Evolutionary conservation across 2,329 filamentous ascomycete genomes (phyloP).

Genomic region (Fusarium sp.): DNA sequence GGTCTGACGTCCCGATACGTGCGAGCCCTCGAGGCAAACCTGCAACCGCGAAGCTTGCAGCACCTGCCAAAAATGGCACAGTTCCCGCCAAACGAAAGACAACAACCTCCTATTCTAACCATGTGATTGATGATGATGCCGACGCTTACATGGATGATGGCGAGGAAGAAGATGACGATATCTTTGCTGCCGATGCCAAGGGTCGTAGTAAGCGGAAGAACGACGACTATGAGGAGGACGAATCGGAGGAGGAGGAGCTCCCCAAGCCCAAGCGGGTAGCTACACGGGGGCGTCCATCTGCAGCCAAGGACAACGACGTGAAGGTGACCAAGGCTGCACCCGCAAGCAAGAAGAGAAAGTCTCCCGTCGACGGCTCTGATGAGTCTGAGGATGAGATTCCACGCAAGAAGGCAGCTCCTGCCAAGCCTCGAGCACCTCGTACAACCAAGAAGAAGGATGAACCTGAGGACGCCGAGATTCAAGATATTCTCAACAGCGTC

Average conservation of each 20-base stretch:
- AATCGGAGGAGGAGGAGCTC: constrained; percentile 76
- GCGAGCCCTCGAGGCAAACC: constrained; percentile 65
- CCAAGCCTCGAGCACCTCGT: constrained; percentile 69
- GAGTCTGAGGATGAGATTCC: constrained; percentile 70
- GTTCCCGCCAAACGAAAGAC: constrained; percentile 56
- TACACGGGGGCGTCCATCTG: constrained; percentile 52
- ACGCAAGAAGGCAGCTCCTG: constrained; percentile 69
- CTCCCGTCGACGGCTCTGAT: constrained; percentile 65
- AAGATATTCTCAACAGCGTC: constrained; percentile 89
- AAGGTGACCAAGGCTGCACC: constrained; percentile 49
- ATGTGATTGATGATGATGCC: constrained; percentile 61
- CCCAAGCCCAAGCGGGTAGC: constrained; percentile 71
- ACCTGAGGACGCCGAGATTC: constrained; percentile 75
- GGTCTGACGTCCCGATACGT: constrained; percentile 60
- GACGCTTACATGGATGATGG: constrained; percentile 75
- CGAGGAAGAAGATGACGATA: constrained; percentile 80
- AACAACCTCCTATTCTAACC: constrained; percentile 55
- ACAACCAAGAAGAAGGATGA: constrained; percentile 72
- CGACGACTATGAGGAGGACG: constrained; percentile 81
- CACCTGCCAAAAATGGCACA: constrained; percentile 46
- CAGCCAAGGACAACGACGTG: constrained; percentile 34
- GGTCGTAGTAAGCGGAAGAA: constrained; percentile 74
- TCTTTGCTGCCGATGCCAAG: constrained; percentile 81
- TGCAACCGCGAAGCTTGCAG: constrained; percentile 46
- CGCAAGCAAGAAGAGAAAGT: constrained; percentile 68